Conservation (phyloP, 768 basidiomycete species). For the Naganishia friedmannii region DNA sequence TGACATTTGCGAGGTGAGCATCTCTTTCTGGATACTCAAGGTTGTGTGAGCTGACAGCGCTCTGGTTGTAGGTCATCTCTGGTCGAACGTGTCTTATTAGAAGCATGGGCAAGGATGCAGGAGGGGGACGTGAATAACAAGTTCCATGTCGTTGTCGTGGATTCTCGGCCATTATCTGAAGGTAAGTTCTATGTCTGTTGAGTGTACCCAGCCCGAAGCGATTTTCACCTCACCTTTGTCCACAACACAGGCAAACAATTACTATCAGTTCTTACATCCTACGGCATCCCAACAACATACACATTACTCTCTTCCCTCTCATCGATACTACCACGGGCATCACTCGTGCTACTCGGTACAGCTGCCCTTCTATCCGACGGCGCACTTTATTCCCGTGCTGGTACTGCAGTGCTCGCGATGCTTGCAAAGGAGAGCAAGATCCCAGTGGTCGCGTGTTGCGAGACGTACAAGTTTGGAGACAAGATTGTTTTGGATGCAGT, state of each 20-base stretch:
- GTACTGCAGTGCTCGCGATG: slow-evolving; percentile 95
- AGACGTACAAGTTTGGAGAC: slow-evolving; percentile 98
- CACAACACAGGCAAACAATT: slow-evolving; percentile 70
- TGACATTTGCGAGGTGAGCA: slow-evolving; percentile 82
- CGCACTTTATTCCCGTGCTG: slow-evolving; percentile 85
- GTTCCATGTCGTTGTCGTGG: slow-evolving; percentile 89
- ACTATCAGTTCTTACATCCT: slow-evolving; percentile 65
- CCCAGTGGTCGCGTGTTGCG: slow-evolving; percentile 93
- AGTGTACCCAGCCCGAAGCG: not conserved
- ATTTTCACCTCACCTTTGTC: not conserved
- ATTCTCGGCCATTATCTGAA: slow-evolving; percentile 91
- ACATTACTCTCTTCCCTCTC: slow-evolving; percentile 73
- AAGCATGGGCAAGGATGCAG: slow-evolving; percentile 57
- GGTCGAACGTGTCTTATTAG: slow-evolving; percentile 81
- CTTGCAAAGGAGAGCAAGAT: slow-evolving; percentile 83
- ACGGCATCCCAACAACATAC: slow-evolving; percentile 80
- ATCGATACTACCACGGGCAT: slow-evolving; percentile 66
- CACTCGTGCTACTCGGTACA: slow-evolving; percentile 83
- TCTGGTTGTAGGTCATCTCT: slow-evolving; percentile 71
- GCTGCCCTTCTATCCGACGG: slow-evolving; percentile 94
- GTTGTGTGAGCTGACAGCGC: not conserved
- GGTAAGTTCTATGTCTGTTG: slow-evolving; percentile 54
- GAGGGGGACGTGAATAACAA: slow-evolving; percentile 59
- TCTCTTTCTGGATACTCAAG: not conserved
- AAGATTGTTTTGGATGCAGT: slow-evolving; percentile 88